Percentiles rank a stretch among this genome's conserved stretches.
phyloP scores from a whole-genome alignment of 345 rosid genomes.

The Rhodamnia argentea region DNA sequence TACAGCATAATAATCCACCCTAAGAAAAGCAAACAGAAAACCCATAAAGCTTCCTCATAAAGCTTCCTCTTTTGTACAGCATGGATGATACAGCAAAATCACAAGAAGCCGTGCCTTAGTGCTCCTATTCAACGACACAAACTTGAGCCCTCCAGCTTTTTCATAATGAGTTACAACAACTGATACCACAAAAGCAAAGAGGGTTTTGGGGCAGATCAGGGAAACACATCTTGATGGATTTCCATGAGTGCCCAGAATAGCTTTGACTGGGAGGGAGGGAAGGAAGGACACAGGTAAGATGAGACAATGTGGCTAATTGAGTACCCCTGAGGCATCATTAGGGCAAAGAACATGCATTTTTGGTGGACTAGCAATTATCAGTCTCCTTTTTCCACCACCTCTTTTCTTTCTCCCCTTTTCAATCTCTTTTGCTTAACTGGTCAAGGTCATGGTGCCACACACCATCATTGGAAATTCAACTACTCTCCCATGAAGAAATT shows the following conservation, averaged over 20 bases:
- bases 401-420: constrained; percentile 1
- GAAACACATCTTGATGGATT: not conserved
- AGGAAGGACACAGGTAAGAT: not conserved
- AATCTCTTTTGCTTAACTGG: constrained; percentile 4
- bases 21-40: not conserved
- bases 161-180: not conserved
- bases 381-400: not conserved
- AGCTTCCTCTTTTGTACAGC: not conserved
- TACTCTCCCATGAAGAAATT: constrained; percentile 3
- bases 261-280: constrained; percentile 11
- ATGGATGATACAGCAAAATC: not conserved
- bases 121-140: constrained; percentile 1
- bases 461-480: constrained; percentile 32
- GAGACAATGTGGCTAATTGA: constrained; percentile 11
- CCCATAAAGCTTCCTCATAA: not conserved
- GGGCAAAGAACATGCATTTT: constrained; percentile 11
- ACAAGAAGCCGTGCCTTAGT: not conserved
- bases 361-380: constrained; percentile 18
- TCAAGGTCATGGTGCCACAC: constrained; percentile 13
- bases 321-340: constrained; percentile 22
- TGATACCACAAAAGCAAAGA: not conserved
- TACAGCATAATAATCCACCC: not conserved
- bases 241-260: constrained; percentile 1
- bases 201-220: not conserved
- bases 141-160: not conserved